Percentiles rank a stretch among this genome's conserved stretches.
Conservation (phyloP, 306 rosid genomes). For the Oxytropis ochrocephala region DNA sequence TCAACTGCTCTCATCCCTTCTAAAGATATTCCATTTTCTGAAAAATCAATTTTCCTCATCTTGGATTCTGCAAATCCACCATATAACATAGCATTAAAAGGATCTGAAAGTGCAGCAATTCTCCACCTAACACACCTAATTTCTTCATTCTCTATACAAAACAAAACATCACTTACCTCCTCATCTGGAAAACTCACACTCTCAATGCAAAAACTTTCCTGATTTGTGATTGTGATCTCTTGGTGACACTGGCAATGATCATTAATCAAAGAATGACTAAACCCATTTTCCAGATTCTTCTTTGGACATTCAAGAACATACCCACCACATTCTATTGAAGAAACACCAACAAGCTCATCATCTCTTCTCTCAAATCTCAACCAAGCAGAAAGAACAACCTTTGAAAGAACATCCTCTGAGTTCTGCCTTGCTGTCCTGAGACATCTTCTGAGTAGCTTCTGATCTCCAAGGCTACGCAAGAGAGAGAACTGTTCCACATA, state of each 20-base stretch:
- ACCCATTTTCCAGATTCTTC: conserved; percentile 53
- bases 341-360: conserved; percentile 59
- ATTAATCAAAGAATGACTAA: conserved; percentile 26
- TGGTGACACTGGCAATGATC: conserved; percentile 44
- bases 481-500: conserved; percentile 55
- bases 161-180: conserved; percentile 51
- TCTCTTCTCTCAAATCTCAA: conserved; percentile 69
- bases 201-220: conserved; percentile 20
- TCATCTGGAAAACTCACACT: conserved; percentile 22
- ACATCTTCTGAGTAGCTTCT: conserved; percentile 60
- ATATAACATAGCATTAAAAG: conserved; percentile 64
- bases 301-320: conserved; percentile 64
- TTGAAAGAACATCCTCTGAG: conserved; percentile 53
- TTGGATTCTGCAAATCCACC: conserved; percentile 63
- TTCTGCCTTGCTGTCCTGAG: conserved; percentile 53
- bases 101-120: conserved; percentile 58
- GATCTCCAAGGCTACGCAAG: conserved; percentile 51
- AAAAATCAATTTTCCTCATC: conserved; percentile 47
- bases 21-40: conserved; percentile 51
- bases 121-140: conserved; percentile 45
- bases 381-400: conserved; percentile 80
- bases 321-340: conserved; percentile 62
- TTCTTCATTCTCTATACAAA: conserved; percentile 49
- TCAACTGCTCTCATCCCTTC: conserved; percentile 67
- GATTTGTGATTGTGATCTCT: conserved; percentile 11